phyloP scores from a whole-genome alignment of 129 eudicot genomes.

The Flaveria brownii region DNA sequence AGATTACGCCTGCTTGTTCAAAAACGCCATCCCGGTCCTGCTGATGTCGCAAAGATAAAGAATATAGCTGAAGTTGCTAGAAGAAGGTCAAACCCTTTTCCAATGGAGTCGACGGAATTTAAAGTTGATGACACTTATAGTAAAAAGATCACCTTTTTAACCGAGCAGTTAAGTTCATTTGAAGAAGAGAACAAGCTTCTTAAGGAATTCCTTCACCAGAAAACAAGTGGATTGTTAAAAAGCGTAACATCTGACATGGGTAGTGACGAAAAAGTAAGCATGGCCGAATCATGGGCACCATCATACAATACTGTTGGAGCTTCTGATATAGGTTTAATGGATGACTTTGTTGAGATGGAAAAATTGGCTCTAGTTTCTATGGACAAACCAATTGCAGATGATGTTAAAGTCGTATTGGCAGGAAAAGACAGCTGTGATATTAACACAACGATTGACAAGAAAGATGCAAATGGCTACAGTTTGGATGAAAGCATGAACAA shows the following conservation, averaged over 20 bases:
- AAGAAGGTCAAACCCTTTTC: constrained; percentile 56
- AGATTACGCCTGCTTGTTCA: constrained; percentile 74
- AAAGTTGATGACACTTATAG: constrained; percentile 44
- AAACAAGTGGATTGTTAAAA: constrained; percentile 42
- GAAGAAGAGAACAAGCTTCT: constrained; percentile 79
- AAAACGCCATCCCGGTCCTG: constrained; percentile 81
- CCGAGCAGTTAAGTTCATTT: constrained; percentile 48
- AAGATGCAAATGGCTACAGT: constrained; percentile 22
- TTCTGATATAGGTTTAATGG: constrained; percentile 79
- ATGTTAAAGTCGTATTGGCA: constrained; percentile 43
- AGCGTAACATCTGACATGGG: constrained; percentile 62
- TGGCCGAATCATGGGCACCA: constrained; percentile 65
- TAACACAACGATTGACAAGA: constrained; percentile 13
- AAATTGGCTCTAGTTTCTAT: constrained; percentile 65
- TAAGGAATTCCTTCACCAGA: constrained; percentile 56
- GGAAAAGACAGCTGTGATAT: constrained; percentile 13
- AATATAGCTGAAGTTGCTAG: constrained; percentile 54
- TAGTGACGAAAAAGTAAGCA: constrained; percentile 69
- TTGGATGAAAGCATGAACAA: constrained; percentile 34
- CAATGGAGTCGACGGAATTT: constrained; percentile 42
- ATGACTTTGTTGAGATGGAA: constrained; percentile 94
- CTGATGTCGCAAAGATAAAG: constrained; percentile 75
- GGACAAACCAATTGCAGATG: constrained; percentile 47
- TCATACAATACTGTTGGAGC: constrained; percentile 45
- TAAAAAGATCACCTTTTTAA: constrained; percentile 49